Evolutionary conservation across 78 protist genomes (phyloP), one percentile per base, ranked within the genome.

Genomic region (Dictyostelium firmibasis): DNA sequence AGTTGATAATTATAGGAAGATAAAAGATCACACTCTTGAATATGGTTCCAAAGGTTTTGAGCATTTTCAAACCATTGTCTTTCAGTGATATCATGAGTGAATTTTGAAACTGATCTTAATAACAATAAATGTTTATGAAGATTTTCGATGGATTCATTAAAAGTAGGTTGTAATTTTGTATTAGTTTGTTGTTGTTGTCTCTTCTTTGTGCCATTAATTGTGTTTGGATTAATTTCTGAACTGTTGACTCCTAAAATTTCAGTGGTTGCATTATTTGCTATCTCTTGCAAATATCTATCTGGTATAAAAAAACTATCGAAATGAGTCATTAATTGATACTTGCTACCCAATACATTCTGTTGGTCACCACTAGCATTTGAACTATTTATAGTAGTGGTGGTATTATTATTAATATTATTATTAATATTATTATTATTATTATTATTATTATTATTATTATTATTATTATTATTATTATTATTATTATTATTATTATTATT

Each of bases 41-140:
- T 78, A 14, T n/a, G 57, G 8, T 87, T 75, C 33, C 53, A 62
- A n/a, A 87, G 11, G 38, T 78, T 87, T 8, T 41, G 36, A 20
- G 86, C 38, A 20, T 87, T 87, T 57, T 44, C 85, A n/a, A 78
- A 16, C 93, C 93, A 87, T 62, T 87, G 85, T 64, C 67, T 53
- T 23, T 87, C 93, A 16, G 83, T 11, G 10, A 87, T 76, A 2
- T 69, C 57, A 14, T 78, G 62, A 5, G 41, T 29, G 25, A 87
- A 87, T 43, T 87, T 87, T 2, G 85, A 44, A 23, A 11, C 18
- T 76, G 93, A 53, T 41, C 57, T 76, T 4, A 78, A 9, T 20
- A 78, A 14, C 20, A 87, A 18, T 35, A 87, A 60, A 29, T 82
- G 84, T n/a, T 78, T 78, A 33, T 78, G 64, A 47, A 87, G 67